Base-by-base conservation (phyloP, 306 rosid species). In the Ormosia emarginata region DNA sequence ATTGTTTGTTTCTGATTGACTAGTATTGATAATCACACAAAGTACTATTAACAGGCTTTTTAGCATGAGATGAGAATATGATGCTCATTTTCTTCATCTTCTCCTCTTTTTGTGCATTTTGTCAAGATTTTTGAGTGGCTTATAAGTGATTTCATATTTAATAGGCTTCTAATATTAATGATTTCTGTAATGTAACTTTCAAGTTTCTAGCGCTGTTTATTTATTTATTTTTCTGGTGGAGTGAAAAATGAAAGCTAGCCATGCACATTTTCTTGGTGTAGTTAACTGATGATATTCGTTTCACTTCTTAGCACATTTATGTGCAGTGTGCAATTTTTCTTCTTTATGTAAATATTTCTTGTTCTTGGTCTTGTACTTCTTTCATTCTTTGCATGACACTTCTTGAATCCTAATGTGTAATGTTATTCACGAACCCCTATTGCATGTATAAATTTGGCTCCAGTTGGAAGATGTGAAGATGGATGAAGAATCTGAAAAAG, bases 401-500 rank as follows among this genome's bases (percentile, higher is more conserved):
- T 50, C 40, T 17, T 59, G 43, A 77, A 71, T 56, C 8, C 12
- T 56, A 46, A 6, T 32, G 49, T 50, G 33, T 39, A 8, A 41
- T 77, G 59, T 70, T 62, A 47, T 62, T 71, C 5, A 62, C 0
- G 30, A 58, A 13, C 58, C 24, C 40, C 56, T 47, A 13, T 44
- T 46, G 46, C 32, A 67, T 58, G n/a, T 77, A 33, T 40, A 12
- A 47, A 17, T 59, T 55, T 80, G 40, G 65, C 50, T 81, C 33
- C 86, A 95, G 99, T 89, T 93, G 90, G 94, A 93, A 81, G 99
- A 95, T 73, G 90, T 86, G 94, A 83, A 87, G 34, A 90, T 88
- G 92, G 94, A 95, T 37, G 99, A 93, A 69, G 93, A 91, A 63
- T 95, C 97, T 74, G 99, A 95, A 77, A 97, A 89, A 69, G 93